These are phyloP conservation scores for Microbotryum lychnidis-dioicae DNA, from an alignment of 1,284 basidiomycete genomes.

Conservation along the genomic window DNA sequence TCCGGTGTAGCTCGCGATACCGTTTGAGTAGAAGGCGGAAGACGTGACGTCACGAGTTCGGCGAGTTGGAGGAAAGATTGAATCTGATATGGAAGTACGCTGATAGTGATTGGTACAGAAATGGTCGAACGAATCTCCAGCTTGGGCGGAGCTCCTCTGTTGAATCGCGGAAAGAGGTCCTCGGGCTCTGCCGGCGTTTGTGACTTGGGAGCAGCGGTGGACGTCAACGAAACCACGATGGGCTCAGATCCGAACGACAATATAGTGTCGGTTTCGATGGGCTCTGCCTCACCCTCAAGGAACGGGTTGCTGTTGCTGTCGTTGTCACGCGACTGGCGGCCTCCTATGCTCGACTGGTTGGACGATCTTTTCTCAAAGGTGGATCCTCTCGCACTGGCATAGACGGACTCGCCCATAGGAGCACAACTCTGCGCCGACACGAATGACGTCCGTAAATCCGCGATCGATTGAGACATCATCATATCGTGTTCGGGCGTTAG, in stretches of 20 bases:
- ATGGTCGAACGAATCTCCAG: background rate
- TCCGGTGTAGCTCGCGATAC: background rate
- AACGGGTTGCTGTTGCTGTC: no score
- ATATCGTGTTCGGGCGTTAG: conserved; percentile 35
- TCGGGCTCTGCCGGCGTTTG: background rate
- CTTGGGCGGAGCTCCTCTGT: background rate
- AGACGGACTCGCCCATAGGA: conserved; percentile 31
- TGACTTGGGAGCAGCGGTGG: background rate
- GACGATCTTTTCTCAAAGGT: background rate
- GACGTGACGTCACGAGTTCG: background rate
- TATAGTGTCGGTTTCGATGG: conserved; percentile 7
- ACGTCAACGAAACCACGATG: conserved; percentile 2
- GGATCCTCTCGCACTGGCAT: conserved; percentile 33
- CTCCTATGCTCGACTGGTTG: background rate
- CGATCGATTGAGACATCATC: conserved; percentile 46
- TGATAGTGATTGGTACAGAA: background rate
- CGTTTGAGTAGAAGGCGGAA: background rate
- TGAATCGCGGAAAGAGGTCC: no score
- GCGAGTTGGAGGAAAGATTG: background rate
- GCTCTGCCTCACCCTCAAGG: no score
- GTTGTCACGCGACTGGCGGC: no score
- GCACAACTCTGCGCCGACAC: conserved; percentile 8
- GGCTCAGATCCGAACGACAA: conserved; percentile 13
- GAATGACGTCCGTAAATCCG: conserved; percentile 40
- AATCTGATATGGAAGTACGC: background rate